Base-by-base conservation (phyloP, 441 rosid species). In the Geranium incanum region DNA sequence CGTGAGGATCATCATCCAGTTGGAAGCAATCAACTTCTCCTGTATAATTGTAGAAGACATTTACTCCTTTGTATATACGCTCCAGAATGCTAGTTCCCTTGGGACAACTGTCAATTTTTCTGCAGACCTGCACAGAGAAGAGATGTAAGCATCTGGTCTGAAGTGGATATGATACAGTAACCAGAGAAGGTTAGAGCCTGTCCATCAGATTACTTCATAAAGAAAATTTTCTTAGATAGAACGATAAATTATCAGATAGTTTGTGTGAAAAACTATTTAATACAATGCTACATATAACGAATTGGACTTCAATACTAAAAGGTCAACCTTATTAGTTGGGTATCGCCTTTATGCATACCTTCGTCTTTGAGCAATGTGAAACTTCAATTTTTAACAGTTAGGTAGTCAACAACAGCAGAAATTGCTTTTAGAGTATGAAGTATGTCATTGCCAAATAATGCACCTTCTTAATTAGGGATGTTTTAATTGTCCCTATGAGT, bases 1-100 rank as follows among this genome's bases (percentile, higher is more conserved):
- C 96, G 74, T 92, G 96, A 70, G 96, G 98, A 81, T 92, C 96
- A 79, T 92, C 95, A 70, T 87, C 96, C 74, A 90, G 86, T 81
- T 92, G 65, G 75, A 90, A 90, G 85, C 98, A 89, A 64, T 80
- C 79, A 66, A 80, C 83, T 7, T 77, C 68, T 66, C 98, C 93
- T 12, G 89, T 89, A 70, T 84, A 89, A 81, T 92, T 92, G 84
- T 92, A 90, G 76, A 86, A 90, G 59, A 90, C 73, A 62, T 84
- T 86, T 43, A 85, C 77, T 67, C 95, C 98, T 73, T 84, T 80
- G 72, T 81, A 89, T 81, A 90, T 83, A 65, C 92, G 84, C 50
- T 90, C 88, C 75, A 86, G 68, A 80, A 82, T 82, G 78, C 85
- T 84, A 72, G 84, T 71, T 36, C 81, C 86, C 41, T 78, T 74